Conservation (phyloP, 257 asterid species). For the Linderniella brevidens region DNA sequence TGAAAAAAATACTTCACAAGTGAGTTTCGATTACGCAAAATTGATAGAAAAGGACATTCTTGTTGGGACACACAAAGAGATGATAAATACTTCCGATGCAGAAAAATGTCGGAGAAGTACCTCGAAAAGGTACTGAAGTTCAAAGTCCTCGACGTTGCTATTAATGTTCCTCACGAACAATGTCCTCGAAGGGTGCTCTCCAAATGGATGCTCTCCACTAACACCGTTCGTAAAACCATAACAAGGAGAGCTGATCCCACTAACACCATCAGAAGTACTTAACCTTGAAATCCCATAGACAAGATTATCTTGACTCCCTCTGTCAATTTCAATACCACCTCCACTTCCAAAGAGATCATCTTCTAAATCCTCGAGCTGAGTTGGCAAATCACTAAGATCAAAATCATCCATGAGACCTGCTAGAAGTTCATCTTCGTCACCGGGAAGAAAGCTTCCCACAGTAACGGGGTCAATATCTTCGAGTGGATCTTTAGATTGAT, state of each 20-base stretch:
- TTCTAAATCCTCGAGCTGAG: conserved; percentile 86
- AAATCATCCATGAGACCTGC: conserved; percentile 88
- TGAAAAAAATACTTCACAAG: background rate
- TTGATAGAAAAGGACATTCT: background rate
- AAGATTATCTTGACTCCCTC: conserved; percentile 37
- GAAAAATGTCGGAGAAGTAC: conserved; percentile 12
- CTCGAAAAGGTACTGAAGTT: conserved; percentile 53
- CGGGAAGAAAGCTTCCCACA: conserved; percentile 55
- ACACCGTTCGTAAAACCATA: conserved; percentile 42
- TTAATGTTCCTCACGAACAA: conserved; percentile 57
- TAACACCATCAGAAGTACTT: conserved; percentile 43
- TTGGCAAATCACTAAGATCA: conserved; percentile 77
- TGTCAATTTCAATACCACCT: conserved; percentile 79
- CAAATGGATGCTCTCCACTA: conserved; percentile 57
- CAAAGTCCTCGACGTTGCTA: conserved; percentile 63
- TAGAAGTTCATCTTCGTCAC: conserved; percentile 80
- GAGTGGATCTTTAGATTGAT: conserved; percentile 28
- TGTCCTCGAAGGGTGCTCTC: conserved; percentile 76
- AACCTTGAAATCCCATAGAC: conserved; percentile 41
- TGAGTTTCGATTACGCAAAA: background rate
- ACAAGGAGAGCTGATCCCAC: conserved; percentile 32
- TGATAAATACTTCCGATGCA: background rate
- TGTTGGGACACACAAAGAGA: background rate
- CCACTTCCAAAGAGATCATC: conserved; percentile 93
- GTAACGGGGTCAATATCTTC: conserved; percentile 37